phyloP scores from a whole-genome alignment of 805 yeast genomes.

The Grigorovia humatica region DNA sequence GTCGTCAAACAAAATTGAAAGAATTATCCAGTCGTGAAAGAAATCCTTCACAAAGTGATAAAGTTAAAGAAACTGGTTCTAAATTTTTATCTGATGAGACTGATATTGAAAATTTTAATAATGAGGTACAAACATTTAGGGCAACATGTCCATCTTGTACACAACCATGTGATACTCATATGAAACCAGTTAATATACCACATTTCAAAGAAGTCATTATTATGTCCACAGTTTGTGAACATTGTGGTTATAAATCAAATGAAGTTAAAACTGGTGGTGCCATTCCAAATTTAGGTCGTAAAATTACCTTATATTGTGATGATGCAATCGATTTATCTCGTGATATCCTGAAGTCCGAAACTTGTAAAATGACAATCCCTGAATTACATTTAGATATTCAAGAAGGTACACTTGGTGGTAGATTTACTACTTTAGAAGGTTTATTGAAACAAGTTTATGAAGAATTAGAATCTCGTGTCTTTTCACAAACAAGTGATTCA shows the following conservation, averaged over 20 bases:
- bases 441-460: conserved; percentile 78
- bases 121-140: conserved; percentile 86
- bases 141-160: conserved; percentile 88
- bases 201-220: conserved; percentile 95
- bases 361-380: conserved; percentile 78
- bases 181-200: conserved; percentile 94
- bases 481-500: conserved; percentile 78
- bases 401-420: conserved; percentile 95
- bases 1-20: conserved; percentile 20
- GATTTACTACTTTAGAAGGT: conserved; percentile 96
- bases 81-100: conserved; percentile 62
- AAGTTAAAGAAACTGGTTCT: conserved; percentile 9
- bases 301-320: conserved; percentile 59
- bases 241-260: conserved; percentile 91
- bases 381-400: conserved; percentile 84
- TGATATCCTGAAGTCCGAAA: conserved; percentile 89
- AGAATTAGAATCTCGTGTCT: conserved; percentile 77
- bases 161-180: conserved; percentile 75
- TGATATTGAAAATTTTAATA: conserved; percentile 73
- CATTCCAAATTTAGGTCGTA: conserved; percentile 76
- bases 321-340: conserved; percentile 83
- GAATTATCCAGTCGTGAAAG: conserved; percentile 29
- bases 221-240: conserved; percentile 88
- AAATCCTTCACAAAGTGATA: conserved; percentile 16
- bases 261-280: conserved; percentile 99